phyloP scores from a whole-genome alignment of 352 stramenopile genomes.

The Globisporangium barbulae region DNA sequence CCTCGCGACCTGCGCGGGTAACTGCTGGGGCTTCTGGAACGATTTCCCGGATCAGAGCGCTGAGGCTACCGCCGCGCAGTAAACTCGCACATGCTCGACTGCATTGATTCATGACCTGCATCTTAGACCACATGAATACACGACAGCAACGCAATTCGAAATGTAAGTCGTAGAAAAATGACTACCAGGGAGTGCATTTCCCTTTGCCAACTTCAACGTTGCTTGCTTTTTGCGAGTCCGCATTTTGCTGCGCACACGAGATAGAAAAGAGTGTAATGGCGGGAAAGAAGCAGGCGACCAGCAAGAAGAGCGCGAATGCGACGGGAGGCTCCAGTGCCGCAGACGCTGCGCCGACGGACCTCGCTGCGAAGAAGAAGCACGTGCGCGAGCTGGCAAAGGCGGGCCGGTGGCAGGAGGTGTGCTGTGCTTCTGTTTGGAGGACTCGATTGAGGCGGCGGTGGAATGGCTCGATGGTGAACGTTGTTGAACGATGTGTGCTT shows the following conservation, averaged over 20 bases:
- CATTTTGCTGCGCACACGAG: conserved; percentile 1
- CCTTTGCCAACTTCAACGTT: conserved; percentile 16
- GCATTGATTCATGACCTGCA: neutral
- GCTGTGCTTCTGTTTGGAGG: neutral
- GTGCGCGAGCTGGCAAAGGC: conserved; percentile 62
- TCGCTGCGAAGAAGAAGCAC: conserved; percentile 71
- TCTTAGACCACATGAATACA: conserved; percentile 1
- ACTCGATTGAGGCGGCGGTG: neutral
- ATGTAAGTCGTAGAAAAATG: neutral
- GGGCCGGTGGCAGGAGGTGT: conserved; percentile 50
- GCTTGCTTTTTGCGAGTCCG: neutral
- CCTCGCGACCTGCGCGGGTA: conserved; percentile 45
- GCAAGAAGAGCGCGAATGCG: conserved; percentile 11
- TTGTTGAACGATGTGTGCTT: neutral
- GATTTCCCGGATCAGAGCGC: conserved; percentile 25
- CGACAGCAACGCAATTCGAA: neutral
- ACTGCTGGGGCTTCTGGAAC: conserved; percentile 79
- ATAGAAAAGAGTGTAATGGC: conserved; percentile 10
- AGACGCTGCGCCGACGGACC: conserved; percentile 17
- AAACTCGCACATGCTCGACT: neutral
- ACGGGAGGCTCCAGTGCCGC: neutral
- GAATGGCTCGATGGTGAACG: neutral
- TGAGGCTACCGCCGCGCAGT: conserved; percentile 3
- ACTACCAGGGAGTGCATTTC: conserved; percentile 14
- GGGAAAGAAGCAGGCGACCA: conserved; percentile 25